Evolutionary conservation across 2,329 filamentous ascomycete genomes (phyloP), one percentile per base, ranked within the genome.

Genomic region (Diaporthe caulivora): DNA sequence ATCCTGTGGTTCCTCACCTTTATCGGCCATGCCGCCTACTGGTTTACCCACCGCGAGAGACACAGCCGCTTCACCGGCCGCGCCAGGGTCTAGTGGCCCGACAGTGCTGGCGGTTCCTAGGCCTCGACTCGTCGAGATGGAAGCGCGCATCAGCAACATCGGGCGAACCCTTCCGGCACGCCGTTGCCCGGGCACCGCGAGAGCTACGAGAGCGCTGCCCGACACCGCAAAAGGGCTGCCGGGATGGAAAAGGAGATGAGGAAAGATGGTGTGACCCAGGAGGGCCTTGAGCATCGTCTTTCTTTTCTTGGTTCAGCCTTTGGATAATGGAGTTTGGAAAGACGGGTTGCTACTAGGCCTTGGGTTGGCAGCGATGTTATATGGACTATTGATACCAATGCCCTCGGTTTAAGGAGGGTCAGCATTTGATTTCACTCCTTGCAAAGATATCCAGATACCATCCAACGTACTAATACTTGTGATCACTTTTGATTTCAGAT

Each of bases 1-100:
- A 80, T 94, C 18, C 86, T 98, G 67, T 98, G 95, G 95, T 83
- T 95, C 65, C 82, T 92, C 60, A 91, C 90, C 3, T 87, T 89
- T 5, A 73, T 88, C 17, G 89, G 87, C 37, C 85, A 88, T 18
- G 84, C 85, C 18, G 80, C 87, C 1, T 89, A 92, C 80, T 94
- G 91, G 87, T 90, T 85, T 81, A 84, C 83, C 75, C 84, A 89
- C 78, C 86, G 88, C 60, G 85, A 89, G 62, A 83, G 83, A 42
- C 84, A 85, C 76, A 87, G 85, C 24, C 85, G 86, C 67, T 92
- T 91, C 80, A 92, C 90, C 42, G 90, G 90, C 70, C 85, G 91
- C 65, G 91, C 89, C 40, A 86, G 80, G 72, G 86, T 90, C 74
- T 88, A 83, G 80, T 75, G 64, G 60, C n/a, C 53, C 11, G 37